Evolutionary conservation across 2,329 filamentous ascomycete species (phyloP).

Genomic region (Colletotrichum nymphaeae): DNA sequence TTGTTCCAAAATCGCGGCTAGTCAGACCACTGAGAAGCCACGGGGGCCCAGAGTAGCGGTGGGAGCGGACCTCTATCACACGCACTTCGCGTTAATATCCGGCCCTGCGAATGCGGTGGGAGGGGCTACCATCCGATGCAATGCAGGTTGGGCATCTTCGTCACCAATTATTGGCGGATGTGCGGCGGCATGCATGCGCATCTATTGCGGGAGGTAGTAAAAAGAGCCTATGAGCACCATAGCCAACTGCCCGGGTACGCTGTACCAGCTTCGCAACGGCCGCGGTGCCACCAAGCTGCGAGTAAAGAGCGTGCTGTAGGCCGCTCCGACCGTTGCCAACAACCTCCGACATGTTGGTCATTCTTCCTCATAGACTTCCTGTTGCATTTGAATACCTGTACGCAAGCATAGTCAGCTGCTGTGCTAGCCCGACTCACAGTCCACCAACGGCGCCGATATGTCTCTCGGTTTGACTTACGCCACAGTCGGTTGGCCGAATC

Average conservation of each 20-base stretch:
- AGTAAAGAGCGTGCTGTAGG: not conserved
- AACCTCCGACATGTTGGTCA: not conserved
- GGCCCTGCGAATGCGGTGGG: constrained; percentile 12
- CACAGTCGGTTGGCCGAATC: constrained; percentile 77
- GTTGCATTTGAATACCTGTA: constrained; percentile 62
- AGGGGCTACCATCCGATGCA: constrained; percentile 27
- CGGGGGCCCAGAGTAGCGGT: constrained; percentile 20
- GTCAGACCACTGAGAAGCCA: constrained; percentile 29
- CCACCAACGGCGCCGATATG: not conserved
- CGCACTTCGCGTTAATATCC: constrained; percentile 21
- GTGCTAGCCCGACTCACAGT: constrained; percentile 1
- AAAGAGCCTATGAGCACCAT: constrained; percentile 31
- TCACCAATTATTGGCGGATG: constrained; percentile 36
- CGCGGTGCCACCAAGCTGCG: constrained; percentile 6
- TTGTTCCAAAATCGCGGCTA: constrained; percentile 28
- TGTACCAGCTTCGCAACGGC: constrained; percentile 21
- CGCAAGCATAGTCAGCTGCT: constrained; percentile 33
- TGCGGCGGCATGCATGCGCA: constrained; percentile 32
- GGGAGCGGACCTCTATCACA: constrained; percentile 27
- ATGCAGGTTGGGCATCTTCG: constrained; percentile 31
- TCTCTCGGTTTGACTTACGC: constrained; percentile 58
- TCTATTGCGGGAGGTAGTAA: constrained; percentile 31
- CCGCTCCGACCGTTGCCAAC: constrained; percentile 17
- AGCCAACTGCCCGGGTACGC: constrained; percentile 35
- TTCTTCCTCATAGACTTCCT: constrained; percentile 59